Evolutionary conservation across 495 filamentous ascomycete species (phyloP).

Genomic region (Melanomma pulvis-pyrius): DNA sequence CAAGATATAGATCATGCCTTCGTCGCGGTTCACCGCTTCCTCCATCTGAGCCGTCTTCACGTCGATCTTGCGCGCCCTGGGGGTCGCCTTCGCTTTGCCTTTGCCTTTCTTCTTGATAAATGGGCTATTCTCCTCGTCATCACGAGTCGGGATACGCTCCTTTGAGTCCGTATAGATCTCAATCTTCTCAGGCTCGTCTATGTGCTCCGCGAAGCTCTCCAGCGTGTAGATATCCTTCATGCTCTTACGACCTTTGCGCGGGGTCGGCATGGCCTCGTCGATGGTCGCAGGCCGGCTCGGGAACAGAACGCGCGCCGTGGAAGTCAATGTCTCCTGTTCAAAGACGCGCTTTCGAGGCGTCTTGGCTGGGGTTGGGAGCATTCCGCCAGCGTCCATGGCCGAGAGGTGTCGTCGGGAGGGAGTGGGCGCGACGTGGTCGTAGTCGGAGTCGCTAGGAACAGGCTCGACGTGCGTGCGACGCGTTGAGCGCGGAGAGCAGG

Average conservation of each 20-base stretch:
- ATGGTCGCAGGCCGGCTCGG: constrained; percentile 49
- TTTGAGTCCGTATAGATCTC: constrained; percentile 88
- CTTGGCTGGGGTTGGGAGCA: constrained; percentile 88
- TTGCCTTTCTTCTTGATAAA: constrained; percentile 60
- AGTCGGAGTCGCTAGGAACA: constrained; percentile 32
- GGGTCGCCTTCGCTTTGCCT: constrained; percentile 39
- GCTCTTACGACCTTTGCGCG: constrained; percentile 57
- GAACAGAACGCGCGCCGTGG: constrained; percentile 78
- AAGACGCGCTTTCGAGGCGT: constrained; percentile 76
- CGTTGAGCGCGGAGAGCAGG: constrained; percentile 32
- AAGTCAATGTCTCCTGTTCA: constrained; percentile 55
- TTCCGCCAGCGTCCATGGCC: constrained; percentile 42
- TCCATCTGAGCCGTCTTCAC: constrained; percentile 50
- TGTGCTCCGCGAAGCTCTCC: constrained; percentile 67
- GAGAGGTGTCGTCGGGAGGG: constrained; percentile 28
- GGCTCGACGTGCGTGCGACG: constrained; percentile 18
- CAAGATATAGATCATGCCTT: constrained; percentile 87
- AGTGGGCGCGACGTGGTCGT: constrained; percentile 31
- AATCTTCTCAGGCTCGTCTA: constrained; percentile 55
- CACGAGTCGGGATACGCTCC: constrained; percentile 77
- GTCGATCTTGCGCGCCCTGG: constrained; percentile 22
- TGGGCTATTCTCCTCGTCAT: constrained; percentile 69
- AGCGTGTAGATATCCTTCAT: constrained; percentile 65
- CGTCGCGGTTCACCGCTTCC: constrained; percentile 64
- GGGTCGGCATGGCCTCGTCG: constrained; percentile 62